A percentile compares a stretch with the other conserved stretches of the same genome.
Conservation (phyloP, 2,329 filamentous ascomycete genomes). For the Sarocladium strictum region DNA sequence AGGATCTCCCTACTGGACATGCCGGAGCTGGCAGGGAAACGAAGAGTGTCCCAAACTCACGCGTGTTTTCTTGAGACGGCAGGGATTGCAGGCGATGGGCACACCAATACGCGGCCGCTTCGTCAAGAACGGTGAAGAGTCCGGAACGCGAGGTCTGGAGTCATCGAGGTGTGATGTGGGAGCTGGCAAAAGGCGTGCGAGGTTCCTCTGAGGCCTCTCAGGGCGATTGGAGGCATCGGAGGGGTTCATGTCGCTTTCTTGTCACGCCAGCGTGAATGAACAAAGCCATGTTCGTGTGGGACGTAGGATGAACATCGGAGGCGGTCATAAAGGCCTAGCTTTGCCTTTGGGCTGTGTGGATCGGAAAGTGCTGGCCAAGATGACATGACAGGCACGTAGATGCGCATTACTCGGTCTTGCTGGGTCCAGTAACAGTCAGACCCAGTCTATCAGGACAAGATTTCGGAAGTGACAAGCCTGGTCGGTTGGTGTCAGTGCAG, state of each 20-base stretch:
- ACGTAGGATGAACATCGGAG: no score
- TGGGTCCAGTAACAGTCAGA: no score
- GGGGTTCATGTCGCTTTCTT: not conserved
- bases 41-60: not conserved
- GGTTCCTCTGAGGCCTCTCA: not conserved
- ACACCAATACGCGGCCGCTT: conserved; percentile 6
- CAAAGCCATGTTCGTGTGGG: not conserved
- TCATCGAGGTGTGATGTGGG: not conserved
- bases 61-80: conserved; percentile 6
- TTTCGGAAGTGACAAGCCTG: no score
- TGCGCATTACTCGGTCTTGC: no score
- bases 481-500: no score
- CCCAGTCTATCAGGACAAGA: no score
- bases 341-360: not conserved
- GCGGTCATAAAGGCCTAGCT: no score
- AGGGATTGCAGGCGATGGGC: conserved; percentile 1
- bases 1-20: not conserved
- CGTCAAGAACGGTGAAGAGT: not conserved
- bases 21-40: not conserved
- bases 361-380: not conserved
- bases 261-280: no score
- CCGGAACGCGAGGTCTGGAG: not conserved
- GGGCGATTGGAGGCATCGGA: not conserved
- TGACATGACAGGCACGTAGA: no score
- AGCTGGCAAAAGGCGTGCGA: conserved; percentile 3